These are phyloP conservation scores for Furcasterigmium sp. DNA, from an alignment of 2,329 filamentous ascomycete species.

Conservation along the genomic window DNA sequence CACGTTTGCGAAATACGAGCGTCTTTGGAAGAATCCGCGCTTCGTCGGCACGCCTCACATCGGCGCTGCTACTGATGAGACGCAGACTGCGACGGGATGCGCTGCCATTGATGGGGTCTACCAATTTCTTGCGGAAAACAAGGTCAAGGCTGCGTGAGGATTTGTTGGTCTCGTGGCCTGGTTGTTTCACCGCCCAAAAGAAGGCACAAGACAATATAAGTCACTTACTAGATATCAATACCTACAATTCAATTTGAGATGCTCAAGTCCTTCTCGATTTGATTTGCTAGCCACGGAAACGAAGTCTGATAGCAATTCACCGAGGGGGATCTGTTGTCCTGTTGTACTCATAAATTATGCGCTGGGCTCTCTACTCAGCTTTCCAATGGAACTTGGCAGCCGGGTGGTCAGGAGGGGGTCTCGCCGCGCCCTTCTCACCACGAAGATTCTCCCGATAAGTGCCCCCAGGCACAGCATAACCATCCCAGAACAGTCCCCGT, in stretches of 20 bases:
- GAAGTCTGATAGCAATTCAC: too few species aligned
- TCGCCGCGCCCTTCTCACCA: conserved; percentile 23
- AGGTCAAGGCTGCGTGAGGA: too few species aligned
- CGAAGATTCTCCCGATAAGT: conserved; percentile 39
- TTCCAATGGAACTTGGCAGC: conserved; percentile 33
- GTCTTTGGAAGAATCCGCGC: not conserved
- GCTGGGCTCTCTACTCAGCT: conserved; percentile 18
- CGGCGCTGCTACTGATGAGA: conserved; percentile 3
- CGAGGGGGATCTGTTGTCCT: too few species aligned
- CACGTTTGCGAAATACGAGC: conserved; percentile 15
- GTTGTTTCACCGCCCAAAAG: too few species aligned
- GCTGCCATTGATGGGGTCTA: conserved; percentile 7
- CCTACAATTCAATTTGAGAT: too few species aligned
- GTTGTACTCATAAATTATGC: too few species aligned
- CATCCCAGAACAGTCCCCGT: conserved; percentile 52
- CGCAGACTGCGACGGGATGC: conserved; percentile 5
- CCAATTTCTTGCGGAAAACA: conserved; percentile 1
- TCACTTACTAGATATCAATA: too few species aligned
- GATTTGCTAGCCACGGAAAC: too few species aligned
- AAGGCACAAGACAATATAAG: too few species aligned
- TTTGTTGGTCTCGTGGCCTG: too few species aligned
- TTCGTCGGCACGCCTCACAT: conserved; percentile 4
- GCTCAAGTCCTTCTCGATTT: too few species aligned
- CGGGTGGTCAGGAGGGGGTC: conserved; percentile 30
- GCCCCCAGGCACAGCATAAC: conserved; percentile 35